Evolutionary conservation across 345 rosid species (phyloP).

Genomic region (Syzygium grande): DNA sequence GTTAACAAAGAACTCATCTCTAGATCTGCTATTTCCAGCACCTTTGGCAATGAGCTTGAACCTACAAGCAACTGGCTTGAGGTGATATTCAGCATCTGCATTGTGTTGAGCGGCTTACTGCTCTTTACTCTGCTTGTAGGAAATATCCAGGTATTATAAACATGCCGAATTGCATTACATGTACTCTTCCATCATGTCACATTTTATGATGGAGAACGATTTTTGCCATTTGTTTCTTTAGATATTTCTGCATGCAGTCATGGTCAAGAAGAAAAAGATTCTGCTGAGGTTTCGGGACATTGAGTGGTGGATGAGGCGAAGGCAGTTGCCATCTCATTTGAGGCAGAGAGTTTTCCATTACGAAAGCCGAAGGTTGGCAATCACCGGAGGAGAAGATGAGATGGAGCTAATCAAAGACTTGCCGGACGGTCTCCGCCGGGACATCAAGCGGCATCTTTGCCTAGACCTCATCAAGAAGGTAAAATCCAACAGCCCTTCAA

Average conservation of each 20-base stretch:
- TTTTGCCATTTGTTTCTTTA: conserved; percentile 1
- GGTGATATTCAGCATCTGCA: conserved; percentile 48
- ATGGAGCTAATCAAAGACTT: conserved; percentile 35
- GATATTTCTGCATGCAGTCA: conserved; percentile 49
- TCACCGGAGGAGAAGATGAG: conserved; percentile 50
- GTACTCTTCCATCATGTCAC: not conserved
- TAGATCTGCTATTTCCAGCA: conserved; percentile 15
- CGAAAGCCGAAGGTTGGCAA: conserved; percentile 38
- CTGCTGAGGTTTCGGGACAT: conserved; percentile 39
- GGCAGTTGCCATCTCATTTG: conserved; percentile 41
- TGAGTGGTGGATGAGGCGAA: conserved; percentile 64
- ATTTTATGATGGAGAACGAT: not conserved
- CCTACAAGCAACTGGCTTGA: conserved; percentile 51
- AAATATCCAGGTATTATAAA: conserved; percentile 40
- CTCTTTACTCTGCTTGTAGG: conserved; percentile 60
- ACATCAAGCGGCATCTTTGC: conserved; percentile 50
- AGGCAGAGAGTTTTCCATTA: conserved; percentile 40
- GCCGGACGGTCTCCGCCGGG: conserved; percentile 60
- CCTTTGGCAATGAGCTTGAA: conserved; percentile 52
- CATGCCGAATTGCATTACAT: not conserved
- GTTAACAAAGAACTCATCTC: not conserved
- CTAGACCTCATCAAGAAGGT: conserved; percentile 56
- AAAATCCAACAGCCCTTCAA: not conserved
- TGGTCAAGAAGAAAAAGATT: conserved; percentile 45
- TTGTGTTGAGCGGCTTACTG: conserved; percentile 38